A percentile compares a stretch with the other conserved stretches of the same genome.
These are phyloP conservation scores for Capronia americana DNA, from an alignment of 2,329 filamentous ascomycete species.

Conservation along the genomic window DNA sequence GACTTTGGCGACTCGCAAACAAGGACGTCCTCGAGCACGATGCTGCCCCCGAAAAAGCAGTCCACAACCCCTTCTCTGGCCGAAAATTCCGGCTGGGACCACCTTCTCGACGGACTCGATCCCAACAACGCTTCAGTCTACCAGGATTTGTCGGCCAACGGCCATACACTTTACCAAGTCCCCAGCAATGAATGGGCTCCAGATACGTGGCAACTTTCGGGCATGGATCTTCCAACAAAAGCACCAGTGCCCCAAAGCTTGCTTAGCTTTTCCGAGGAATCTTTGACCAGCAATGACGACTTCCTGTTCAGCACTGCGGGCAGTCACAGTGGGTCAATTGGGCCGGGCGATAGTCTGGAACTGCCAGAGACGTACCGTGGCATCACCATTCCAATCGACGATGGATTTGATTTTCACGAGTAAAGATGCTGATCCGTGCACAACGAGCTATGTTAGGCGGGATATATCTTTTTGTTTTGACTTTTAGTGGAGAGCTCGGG, in stretches of 20 bases:
- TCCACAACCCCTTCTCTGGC: slow-evolving; percentile 42
- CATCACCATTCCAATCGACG: slow-evolving; percentile 47
- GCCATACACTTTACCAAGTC: slow-evolving; percentile 28
- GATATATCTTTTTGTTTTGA: background rate
- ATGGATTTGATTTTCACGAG: slow-evolving; percentile 37
- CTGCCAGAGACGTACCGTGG: slow-evolving; percentile 41
- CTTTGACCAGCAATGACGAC: slow-evolving; percentile 62
- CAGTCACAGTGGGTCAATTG: slow-evolving; percentile 37
- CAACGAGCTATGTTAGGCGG: background rate
- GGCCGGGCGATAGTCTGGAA: slow-evolving; percentile 32
- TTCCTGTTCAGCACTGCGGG: slow-evolving; percentile 42
- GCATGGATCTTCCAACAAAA: slow-evolving; percentile 44
- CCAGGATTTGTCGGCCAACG: slow-evolving; percentile 43
- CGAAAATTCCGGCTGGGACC: slow-evolving; percentile 76
- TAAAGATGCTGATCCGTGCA: background rate
- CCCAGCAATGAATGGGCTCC: slow-evolving; percentile 48
- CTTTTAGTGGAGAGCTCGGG: background rate
- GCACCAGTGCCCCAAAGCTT: slow-evolving; percentile 57
- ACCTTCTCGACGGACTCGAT: slow-evolving; percentile 78
- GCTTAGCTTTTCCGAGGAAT: slow-evolving; percentile 66
- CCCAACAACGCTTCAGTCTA: slow-evolving; percentile 46
- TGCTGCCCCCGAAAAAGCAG: slow-evolving; percentile 51
- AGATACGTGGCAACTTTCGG: slow-evolving; percentile 49
- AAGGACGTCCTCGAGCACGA: slow-evolving; percentile 48
- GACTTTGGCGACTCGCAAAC: slow-evolving; percentile 39